These are phyloP conservation scores for Rhexocercosporidium sp. DNA, from an alignment of 2,329 filamentous ascomycete genomes.

Conservation along the genomic window DNA sequence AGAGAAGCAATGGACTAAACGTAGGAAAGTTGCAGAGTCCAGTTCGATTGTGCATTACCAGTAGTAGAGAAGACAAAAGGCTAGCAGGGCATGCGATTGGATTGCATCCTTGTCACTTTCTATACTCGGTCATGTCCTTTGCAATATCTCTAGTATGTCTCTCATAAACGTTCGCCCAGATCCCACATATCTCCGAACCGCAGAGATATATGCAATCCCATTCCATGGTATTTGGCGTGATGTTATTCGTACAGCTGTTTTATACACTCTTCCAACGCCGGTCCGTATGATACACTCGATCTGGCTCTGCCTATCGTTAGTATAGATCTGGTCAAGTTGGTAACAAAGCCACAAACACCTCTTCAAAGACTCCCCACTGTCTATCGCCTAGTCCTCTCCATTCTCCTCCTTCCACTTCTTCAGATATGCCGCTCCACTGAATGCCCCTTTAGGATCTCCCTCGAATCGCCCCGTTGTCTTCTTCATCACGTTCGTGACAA, in stretches of 20 bases:
- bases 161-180: background rate
- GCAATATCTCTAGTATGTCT: background rate
- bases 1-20: too few species aligned
- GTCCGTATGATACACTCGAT: slow-evolving; percentile 22
- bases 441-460: slow-evolving; percentile 58
- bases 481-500: slow-evolving; percentile 68
- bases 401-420: slow-evolving; percentile 72
- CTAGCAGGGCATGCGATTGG: too few species aligned
- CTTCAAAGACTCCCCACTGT: slow-evolving; percentile 2
- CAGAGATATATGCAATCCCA: background rate
- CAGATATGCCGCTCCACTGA: slow-evolving; percentile 66
- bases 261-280: slow-evolving; percentile 28
- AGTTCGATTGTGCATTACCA: too few species aligned
- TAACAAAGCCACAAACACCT: background rate
- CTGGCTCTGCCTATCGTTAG: background rate
- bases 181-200: background rate
- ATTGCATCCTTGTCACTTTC: too few species aligned
- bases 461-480: slow-evolving; percentile 57
- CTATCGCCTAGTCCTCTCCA: slow-evolving; percentile 48
- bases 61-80: too few species aligned
- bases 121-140: background rate
- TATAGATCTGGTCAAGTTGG: background rate
- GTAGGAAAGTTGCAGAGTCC: too few species aligned
- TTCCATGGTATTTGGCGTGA: background rate
- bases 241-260: slow-evolving; percentile 22